Percentiles rank a stretch among this genome's conserved stretches.
phyloP scores from a whole-genome alignment of 2,329 filamentous ascomycete genomes.

The Colletotrichum limetticola region DNA sequence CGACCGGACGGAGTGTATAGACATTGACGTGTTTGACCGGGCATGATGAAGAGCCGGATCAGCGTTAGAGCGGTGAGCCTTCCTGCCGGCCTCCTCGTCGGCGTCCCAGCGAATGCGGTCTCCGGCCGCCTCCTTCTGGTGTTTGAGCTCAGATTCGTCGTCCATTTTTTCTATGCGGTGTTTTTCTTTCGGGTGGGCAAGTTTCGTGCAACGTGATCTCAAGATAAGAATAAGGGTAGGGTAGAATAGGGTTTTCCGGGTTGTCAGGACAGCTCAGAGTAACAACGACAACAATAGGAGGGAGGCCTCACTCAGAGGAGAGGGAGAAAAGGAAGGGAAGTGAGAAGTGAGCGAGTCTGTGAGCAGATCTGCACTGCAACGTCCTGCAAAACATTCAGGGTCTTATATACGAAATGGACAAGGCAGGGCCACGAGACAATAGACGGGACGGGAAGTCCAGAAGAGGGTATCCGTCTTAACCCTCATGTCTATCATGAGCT shows the following conservation, averaged over 20 bases:
- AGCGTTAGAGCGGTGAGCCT: constrained; percentile 21
- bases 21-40: constrained; percentile 51
- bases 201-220: neutral
- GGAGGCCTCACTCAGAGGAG: neutral
- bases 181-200: neutral
- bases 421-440: neutral
- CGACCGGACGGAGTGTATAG: constrained; percentile 52
- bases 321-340: neutral
- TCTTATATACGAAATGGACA: constrained; percentile 25
- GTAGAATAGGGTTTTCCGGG: neutral
- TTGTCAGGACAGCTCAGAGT: neutral
- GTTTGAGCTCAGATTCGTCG: constrained; percentile 41
- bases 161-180: constrained; percentile 37
- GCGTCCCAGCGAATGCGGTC: constrained; percentile 51
- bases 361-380: constrained; percentile 3
- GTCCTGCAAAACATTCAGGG: constrained; percentile 6
- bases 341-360: constrained; percentile 18
- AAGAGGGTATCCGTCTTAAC: constrained; percentile 7
- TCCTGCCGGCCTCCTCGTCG: constrained; percentile 44
- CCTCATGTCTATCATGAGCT: constrained; percentile 9
- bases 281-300: neutral
- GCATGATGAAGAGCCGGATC: constrained; percentile 37
- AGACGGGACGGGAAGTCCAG: neutral
- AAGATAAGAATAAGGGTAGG: neutral
- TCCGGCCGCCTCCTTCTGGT: constrained; percentile 10